Evolutionary conservation across 495 filamentous ascomycete genomes (phyloP), one percentile per base, ranked within the genome.

Genomic region (Aspergillus indologenus): DNA sequence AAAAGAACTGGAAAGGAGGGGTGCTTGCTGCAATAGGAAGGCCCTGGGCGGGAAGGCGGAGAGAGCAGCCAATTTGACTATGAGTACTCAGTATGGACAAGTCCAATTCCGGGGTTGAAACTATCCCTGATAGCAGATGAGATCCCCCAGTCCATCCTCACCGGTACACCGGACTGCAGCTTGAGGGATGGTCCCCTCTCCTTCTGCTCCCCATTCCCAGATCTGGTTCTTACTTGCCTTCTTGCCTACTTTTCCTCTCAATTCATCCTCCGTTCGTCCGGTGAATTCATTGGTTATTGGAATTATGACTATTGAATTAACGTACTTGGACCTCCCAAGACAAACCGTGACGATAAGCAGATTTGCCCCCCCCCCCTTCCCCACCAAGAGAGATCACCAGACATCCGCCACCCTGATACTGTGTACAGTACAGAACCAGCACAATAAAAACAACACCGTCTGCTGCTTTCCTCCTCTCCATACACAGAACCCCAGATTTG

Each of bases 101-200:
- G n/a, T n/a, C n/a, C 34, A 40, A 40, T 40, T 40, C 34, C 34
- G 34, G 34, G 34, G 34, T 40, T 8, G 12, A 2, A n/a, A n/a
- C n/a, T n/a, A n/a, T n/a, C n/a, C n/a, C n/a, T n/a, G n/a, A 40
- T 40, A 11, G 34, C 26, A 40, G 12, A 40, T 4, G 5, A 14
- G 5, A 40, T 15, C 5, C 34, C 12, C 12, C 12, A 15, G 20
- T 57, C 14, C 15, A 31, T 3, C 45, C 50, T 65, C 63, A 65
- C 63, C 63, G 63, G 63, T 29, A 65, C 63, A 65, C 63, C 63
- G 63, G 63, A 52, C 57, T 60, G 56, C 51, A 44, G 23, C 51
- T 51, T 43, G 47, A 49, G 55, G 55, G 55, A 57, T 50, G 55
- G 26, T 34, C 21, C 18, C 44, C 54, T 19, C 15, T n/a, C n/a